Conservation (phyloP, 352 stramenopile genomes). For the Globisporangium takayamanum region DNA sequence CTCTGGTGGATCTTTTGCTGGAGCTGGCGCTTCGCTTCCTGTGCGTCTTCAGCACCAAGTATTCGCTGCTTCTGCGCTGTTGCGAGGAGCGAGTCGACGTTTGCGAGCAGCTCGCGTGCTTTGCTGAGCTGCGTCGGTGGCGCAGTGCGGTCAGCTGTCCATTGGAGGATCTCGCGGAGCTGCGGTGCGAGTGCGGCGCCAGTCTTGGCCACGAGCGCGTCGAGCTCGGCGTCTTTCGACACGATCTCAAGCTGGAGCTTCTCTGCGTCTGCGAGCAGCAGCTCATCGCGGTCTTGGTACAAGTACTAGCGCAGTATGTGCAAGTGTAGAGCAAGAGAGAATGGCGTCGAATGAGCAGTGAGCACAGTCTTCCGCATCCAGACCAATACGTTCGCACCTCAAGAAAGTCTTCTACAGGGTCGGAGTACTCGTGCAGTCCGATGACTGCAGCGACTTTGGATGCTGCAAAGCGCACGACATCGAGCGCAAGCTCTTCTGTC, state of each 20-base stretch:
- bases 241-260: conserved; percentile 39
- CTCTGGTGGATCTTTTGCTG: conserved; percentile 56
- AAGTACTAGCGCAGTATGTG: conserved; percentile 25
- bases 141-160: conserved; percentile 26
- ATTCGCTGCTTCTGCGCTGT: conserved; percentile 35
- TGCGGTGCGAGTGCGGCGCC: conserved; percentile 26
- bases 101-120: conserved; percentile 28
- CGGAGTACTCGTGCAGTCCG: conserved; percentile 67
- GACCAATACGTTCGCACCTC: conserved; percentile 17
- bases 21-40: conserved; percentile 33
- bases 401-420: conserved; percentile 39
- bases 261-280: conserved; percentile 40
- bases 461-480: conserved; percentile 52
- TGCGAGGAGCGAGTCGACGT: conserved; percentile 35
- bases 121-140: conserved; percentile 21
- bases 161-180: conserved; percentile 42
- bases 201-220: conserved; percentile 43
- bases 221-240: conserved; percentile 52
- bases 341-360: not conserved
- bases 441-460: conserved; percentile 65
- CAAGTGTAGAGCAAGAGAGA: not conserved
- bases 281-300: conserved; percentile 57
- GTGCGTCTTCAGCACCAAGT: conserved; percentile 31
- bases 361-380: too few relatives aligned
- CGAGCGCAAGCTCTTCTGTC: too few relatives aligned